Conservation (phyloP, 768 basidiomycete genomes). For the Lactifluus piperatus region DNA sequence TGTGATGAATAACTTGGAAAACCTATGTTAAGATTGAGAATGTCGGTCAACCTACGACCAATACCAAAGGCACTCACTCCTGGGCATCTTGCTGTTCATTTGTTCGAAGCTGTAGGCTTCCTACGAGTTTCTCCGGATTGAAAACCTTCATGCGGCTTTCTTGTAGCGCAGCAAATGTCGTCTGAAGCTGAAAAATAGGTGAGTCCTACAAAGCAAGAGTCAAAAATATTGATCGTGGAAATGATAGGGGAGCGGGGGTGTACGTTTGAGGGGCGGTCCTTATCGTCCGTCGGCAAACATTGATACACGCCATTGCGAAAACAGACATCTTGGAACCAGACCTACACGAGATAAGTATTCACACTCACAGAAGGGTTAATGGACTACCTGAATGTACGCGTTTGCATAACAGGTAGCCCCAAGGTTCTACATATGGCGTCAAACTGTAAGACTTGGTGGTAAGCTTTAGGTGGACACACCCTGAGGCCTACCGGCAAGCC, state of each 20-base stretch:
- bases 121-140: slow-evolving; percentile 78
- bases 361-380: not conserved
- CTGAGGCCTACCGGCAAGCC: slow-evolving; percentile 64
- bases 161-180: slow-evolving; percentile 81
- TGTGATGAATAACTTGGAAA: slow-evolving; percentile 91
- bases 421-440: slow-evolving; percentile 55
- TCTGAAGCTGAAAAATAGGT: slow-evolving; percentile 70
- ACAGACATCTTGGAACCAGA: slow-evolving; percentile 82
- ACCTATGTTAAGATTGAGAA: slow-evolving; percentile 40
- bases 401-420: slow-evolving; percentile 98
- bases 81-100: slow-evolving; percentile 95
- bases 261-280: slow-evolving; percentile 38
- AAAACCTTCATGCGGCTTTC: slow-evolving; percentile 58
- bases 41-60: not conserved
- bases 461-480: slow-evolving; percentile 32
- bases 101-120: slow-evolving; percentile 71
- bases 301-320: slow-evolving; percentile 81
- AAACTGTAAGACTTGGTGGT: slow-evolving; percentile 1
- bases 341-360: slow-evolving; percentile 35
- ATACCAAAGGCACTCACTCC: slow-evolving; percentile 48
- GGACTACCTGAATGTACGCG: slow-evolving; percentile 75
- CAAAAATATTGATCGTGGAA: not conserved
- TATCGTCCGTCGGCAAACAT: slow-evolving; percentile 51
- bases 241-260: not conserved
- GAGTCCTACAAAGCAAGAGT: slow-evolving; percentile 44